Evolutionary conservation across 1,139 yeast genomes (phyloP).

Genomic region (Eremothecium cymbalariae): DNA sequence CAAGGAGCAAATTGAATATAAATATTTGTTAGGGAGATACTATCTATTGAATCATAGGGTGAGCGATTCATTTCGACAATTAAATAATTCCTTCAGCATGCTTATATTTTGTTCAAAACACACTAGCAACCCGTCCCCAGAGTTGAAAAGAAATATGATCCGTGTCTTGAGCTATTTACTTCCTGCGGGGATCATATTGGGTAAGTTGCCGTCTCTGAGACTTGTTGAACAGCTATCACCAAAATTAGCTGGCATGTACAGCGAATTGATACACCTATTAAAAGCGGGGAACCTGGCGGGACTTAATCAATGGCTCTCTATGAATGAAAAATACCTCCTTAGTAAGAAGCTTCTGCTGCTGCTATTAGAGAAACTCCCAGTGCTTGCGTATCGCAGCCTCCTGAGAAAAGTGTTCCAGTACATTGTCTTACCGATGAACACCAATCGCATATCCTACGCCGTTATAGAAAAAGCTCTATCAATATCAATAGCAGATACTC

Average conservation of each 20-base stretch:
- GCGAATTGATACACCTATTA: slow-evolving; percentile 13
- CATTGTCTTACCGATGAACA: slow-evolving; percentile 15
- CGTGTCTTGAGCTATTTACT: slow-evolving; percentile 22
- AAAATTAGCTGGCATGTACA: slow-evolving; percentile 16
- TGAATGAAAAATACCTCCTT: slow-evolving; percentile 19
- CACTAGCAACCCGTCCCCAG: slow-evolving; percentile 8
- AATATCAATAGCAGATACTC: slow-evolving; percentile 17
- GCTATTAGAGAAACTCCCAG: slow-evolving; percentile 27
- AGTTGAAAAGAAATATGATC: slow-evolving; percentile 17
- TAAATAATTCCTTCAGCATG: slow-evolving; percentile 21
- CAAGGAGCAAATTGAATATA: slow-evolving; percentile 27
- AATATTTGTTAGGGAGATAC: slow-evolving; percentile 29
- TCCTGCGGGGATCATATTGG: slow-evolving; percentile 27
- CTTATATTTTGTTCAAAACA: slow-evolving; percentile 12
- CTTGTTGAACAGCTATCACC: slow-evolving; percentile 15
- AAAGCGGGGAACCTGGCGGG: slow-evolving; percentile 22
- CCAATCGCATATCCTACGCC: slow-evolving; percentile 25
- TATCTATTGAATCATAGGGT: slow-evolving; percentile 27
- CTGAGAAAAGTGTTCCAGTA: slow-evolving; percentile 16
- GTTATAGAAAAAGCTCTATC: slow-evolving; percentile 16
- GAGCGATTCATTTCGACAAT: slow-evolving; percentile 28
- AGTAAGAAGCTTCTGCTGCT: slow-evolving; percentile 17
- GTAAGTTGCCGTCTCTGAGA: slow-evolving; percentile 22
- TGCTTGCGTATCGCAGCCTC: slow-evolving; percentile 26
- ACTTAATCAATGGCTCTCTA: slow-evolving; percentile 25